Conservation (phyloP, 352 stramenopile species). For the Globisporangium cederbergense region DNA sequence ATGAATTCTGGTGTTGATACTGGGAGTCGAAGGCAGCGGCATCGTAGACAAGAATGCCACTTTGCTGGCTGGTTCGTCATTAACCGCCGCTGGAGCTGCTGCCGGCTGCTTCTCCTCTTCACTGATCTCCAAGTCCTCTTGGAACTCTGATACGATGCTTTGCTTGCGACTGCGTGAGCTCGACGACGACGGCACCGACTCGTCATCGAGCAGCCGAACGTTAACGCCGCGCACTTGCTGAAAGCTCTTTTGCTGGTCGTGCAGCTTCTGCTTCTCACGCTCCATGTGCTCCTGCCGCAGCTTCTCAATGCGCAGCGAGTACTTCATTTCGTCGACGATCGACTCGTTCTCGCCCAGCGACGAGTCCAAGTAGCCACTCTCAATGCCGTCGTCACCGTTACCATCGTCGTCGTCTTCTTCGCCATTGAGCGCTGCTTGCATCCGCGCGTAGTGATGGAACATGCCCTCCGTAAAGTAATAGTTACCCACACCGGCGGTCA, state of each 20-base stretch:
- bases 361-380: slow-evolving; percentile 19
- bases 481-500: slow-evolving; percentile 36
- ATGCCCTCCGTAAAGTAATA: slow-evolving; percentile 47
- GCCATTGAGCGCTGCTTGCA: slow-evolving; percentile 16
- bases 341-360: slow-evolving; percentile 33
- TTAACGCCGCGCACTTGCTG: slow-evolving; percentile 14
- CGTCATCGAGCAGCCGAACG: slow-evolving; percentile 38
- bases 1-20: not conserved
- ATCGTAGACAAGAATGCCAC: not conserved
- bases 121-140: slow-evolving; percentile 34
- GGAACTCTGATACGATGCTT: slow-evolving; percentile 32
- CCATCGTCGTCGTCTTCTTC: slow-evolving; percentile 20
- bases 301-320: slow-evolving; percentile 47
- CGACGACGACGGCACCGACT: slow-evolving; percentile 14
- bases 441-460: slow-evolving; percentile 43
- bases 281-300: slow-evolving; percentile 66
- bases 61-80: not conserved
- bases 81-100: slow-evolving; percentile 3
- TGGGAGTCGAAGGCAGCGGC: not conserved
- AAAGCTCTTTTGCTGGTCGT: slow-evolving; percentile 5
- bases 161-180: slow-evolving; percentile 1
- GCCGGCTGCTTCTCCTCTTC: not conserved
- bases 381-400: slow-evolving; percentile 28
- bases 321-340: slow-evolving; percentile 41
- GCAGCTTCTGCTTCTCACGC: slow-evolving; percentile 52